A percentile compares a stretch with the other conserved stretches of the same genome.
Conservation (phyloP, 2,329 filamentous ascomycete genomes). For the Corinectria fuckeliana region DNA sequence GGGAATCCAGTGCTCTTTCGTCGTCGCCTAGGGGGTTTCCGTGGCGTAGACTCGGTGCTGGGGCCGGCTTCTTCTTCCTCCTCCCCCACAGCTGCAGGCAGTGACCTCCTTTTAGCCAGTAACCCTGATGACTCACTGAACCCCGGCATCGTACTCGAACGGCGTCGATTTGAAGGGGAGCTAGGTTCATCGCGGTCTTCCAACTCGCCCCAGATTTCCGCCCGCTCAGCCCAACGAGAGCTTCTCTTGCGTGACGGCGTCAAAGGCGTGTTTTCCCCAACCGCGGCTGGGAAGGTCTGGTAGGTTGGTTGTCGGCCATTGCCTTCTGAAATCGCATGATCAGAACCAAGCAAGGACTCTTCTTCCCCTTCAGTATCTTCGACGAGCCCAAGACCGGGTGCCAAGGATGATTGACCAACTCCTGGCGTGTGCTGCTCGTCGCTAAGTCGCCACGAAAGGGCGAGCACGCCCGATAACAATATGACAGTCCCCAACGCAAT, state of each 20-base stretch:
- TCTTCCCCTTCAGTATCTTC: slow-evolving; percentile 71
- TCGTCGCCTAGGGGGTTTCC: slow-evolving; percentile 50
- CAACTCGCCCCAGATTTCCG: slow-evolving; percentile 87
- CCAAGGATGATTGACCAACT: slow-evolving; percentile 71
- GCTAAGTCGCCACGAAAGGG: slow-evolving; percentile 90
- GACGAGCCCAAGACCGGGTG: slow-evolving; percentile 82
- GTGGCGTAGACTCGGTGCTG: slow-evolving; percentile 41
- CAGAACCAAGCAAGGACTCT: slow-evolving; percentile 58
- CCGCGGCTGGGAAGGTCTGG: slow-evolving; percentile 56
- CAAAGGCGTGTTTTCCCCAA: slow-evolving; percentile 47
- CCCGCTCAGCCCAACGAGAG: slow-evolving; percentile 68
- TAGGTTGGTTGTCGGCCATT: slow-evolving; percentile 46
- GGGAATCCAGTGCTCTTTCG: slow-evolving; percentile 68
- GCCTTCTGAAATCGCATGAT: slow-evolving; percentile 51
- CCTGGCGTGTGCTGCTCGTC: slow-evolving; percentile 71
- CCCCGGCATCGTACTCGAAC: slow-evolving; percentile 57
- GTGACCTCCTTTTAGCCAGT: slow-evolving; percentile 43
- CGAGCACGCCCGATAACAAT: slow-evolving; percentile 85
- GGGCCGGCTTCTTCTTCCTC: slow-evolving; percentile 37
- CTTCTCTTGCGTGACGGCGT: slow-evolving; percentile 55
- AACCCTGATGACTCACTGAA: slow-evolving; percentile 50
- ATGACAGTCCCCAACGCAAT: slow-evolving; percentile 89
- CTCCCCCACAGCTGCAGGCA: slow-evolving; percentile 37
- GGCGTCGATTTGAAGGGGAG: slow-evolving; percentile 48
- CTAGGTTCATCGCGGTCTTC: slow-evolving; percentile 70